Evolutionary conservation across 2,329 filamentous ascomycete species (phyloP).

Genomic region (Bipolaris zeicola): DNA sequence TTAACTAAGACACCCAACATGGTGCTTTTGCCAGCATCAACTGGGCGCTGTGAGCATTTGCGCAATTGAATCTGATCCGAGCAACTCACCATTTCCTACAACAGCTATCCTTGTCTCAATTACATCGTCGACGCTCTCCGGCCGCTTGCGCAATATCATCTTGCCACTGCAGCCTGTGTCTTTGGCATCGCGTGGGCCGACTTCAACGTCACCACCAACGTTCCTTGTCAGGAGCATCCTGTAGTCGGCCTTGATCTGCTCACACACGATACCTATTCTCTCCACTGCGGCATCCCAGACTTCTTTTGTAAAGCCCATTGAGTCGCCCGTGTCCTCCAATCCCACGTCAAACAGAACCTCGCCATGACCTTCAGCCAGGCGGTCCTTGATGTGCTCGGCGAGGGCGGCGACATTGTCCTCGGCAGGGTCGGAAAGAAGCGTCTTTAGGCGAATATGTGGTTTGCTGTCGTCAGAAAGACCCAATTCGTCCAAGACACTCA

Average conservation of each 20-base stretch:
- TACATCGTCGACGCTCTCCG: conserved; percentile 77
- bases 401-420: conserved; percentile 69
- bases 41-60: conserved; percentile 48
- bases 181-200: conserved; percentile 66
- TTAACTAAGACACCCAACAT: conserved; percentile 96
- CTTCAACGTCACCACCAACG: conserved; percentile 77
- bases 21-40: conserved; percentile 96
- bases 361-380: conserved; percentile 77
- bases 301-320: conserved; percentile 74
- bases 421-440: conserved; percentile 67
- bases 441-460: conserved; percentile 68
- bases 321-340: conserved; percentile 85
- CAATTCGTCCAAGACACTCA: conserved; percentile 84
- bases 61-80: not conserved
- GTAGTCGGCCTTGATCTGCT: conserved; percentile 72
- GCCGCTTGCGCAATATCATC: conserved; percentile 77
- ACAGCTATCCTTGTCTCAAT: conserved; percentile 97
- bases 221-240: conserved; percentile 88
- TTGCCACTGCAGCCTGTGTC: conserved; percentile 83
- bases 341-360: conserved; percentile 93
- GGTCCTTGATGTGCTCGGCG: conserved; percentile 66
- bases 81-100: conserved; percentile 80
- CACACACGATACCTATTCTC: conserved; percentile 69
- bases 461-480: conserved; percentile 73
- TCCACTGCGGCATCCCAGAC: conserved; percentile 77